Percentiles rank a stretch among this genome's conserved stretches.
Evolutionary conservation across 805 yeast species (phyloP).

Genomic region (Ogataea trehalophila): DNA sequence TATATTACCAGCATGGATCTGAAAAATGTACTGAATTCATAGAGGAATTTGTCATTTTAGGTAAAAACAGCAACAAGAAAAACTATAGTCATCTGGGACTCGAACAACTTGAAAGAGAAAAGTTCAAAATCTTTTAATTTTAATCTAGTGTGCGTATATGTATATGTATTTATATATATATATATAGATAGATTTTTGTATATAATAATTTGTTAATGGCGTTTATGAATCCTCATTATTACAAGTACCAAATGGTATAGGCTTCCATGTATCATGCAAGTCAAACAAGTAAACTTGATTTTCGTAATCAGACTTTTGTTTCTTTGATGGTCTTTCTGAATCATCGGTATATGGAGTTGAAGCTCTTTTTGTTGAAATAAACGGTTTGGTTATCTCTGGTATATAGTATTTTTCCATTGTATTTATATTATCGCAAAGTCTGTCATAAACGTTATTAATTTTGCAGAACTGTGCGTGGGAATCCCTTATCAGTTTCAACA

Average conservation of each 20-base stretch:
- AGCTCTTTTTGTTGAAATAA: conserved; percentile 1
- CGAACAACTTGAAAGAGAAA: conserved; percentile 16
- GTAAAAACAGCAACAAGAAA: conserved; percentile 11
- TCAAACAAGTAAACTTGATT: conserved; percentile 26
- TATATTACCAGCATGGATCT: conserved; percentile 21
- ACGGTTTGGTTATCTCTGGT: conserved; percentile 5
- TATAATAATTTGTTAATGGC: background rate
- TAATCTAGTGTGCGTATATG: background rate
- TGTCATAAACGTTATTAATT: conserved; percentile 7
- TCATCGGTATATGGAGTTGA: background rate
- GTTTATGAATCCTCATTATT: background rate
- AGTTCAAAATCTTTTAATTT: background rate
- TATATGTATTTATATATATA: background rate
- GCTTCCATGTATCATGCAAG: conserved; percentile 39
- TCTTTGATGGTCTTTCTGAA: conserved; percentile 1
- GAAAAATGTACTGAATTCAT: conserved; percentile 17
- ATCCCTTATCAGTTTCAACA: conserved; percentile 2
- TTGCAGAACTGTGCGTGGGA: background rate
- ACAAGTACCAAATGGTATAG: conserved; percentile 48
- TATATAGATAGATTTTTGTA: background rate
- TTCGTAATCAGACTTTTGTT: background rate
- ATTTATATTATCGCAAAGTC: conserved; percentile 11
- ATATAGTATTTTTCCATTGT: conserved; percentile 21
- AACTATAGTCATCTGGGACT: conserved; percentile 26
- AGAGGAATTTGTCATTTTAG: conserved; percentile 26